A percentile compares a stretch with the other conserved stretches of the same genome.
phyloP scores from a whole-genome alignment of 768 basidiomycete species.

The Leccinum rimulosum region DNA sequence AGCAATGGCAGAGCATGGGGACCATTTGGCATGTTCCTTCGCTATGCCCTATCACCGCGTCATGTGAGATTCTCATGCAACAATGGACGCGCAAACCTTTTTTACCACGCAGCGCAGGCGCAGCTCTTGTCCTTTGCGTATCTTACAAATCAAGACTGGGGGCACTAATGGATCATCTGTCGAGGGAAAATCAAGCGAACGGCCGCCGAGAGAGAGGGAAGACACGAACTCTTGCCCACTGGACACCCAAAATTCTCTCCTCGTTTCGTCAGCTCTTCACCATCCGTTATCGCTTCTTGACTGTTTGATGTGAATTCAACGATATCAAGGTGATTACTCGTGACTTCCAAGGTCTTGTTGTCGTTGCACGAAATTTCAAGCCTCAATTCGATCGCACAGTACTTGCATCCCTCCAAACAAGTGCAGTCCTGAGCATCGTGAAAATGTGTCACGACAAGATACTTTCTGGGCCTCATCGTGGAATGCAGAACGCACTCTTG shows the following conservation, averaged over 20 bases:
- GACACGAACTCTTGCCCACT: slow-evolving; percentile 71
- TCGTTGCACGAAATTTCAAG: slow-evolving; percentile 78
- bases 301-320: slow-evolving; percentile 39
- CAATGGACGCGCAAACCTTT: slow-evolving; percentile 57
- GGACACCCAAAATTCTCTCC: slow-evolving; percentile 76
- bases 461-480: neutral
- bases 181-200: slow-evolving; percentile 6
- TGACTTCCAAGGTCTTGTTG: slow-evolving; percentile 76
- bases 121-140: slow-evolving; percentile 92
- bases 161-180: slow-evolving; percentile 57
- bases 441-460: slow-evolving; percentile 1
- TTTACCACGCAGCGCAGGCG: slow-evolving; percentile 84
- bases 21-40: slow-evolving; percentile 99
- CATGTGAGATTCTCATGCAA: neutral
- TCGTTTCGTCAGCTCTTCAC: slow-evolving; percentile 75
- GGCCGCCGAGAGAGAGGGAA: neutral
- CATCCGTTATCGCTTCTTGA: slow-evolving; percentile 38
- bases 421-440: slow-evolving; percentile 75
- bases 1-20: slow-evolving; percentile 89
- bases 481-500: slow-evolving; percentile 49
- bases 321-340: slow-evolving; percentile 79
- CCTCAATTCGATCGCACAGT: slow-evolving; percentile 80
- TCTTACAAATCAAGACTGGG: slow-evolving; percentile 86
- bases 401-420: slow-evolving; percentile 79
- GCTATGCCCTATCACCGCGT: slow-evolving; percentile 75